These are phyloP conservation scores for Pichia sp. DNA, from an alignment of 1,139 yeast genomes.

Conservation along the genomic window DNA sequence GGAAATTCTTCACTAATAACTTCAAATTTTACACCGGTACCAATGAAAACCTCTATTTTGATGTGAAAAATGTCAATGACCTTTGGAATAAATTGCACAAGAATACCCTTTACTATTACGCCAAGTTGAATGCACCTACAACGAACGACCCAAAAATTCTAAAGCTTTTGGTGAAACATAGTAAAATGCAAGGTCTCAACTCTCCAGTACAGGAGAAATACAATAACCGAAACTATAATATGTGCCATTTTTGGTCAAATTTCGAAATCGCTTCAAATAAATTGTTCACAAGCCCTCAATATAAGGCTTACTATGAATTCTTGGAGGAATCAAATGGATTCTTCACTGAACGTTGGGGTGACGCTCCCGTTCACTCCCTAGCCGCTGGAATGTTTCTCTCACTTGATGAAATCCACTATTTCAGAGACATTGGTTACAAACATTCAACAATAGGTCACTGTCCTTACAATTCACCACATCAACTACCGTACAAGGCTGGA, in stretches of 20 bases:
- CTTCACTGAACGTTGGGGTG: conserved; percentile 90
- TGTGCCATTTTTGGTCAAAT: conserved; percentile 91
- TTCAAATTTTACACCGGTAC: conserved; percentile 22
- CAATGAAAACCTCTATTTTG: conserved; percentile 23
- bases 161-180: conserved; percentile 26
- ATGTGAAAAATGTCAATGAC: conserved; percentile 18
- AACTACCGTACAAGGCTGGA: conserved; percentile 37
- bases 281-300: conserved; percentile 56
- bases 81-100: conserved; percentile 16
- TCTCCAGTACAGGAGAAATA: conserved; percentile 42
- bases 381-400: conserved; percentile 71
- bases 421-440: conserved; percentile 81
- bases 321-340: conserved; percentile 74
- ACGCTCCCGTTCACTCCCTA: conserved; percentile 85
- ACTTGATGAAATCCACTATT: conserved; percentile 69
- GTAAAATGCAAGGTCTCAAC: conserved; percentile 29
- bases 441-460: conserved; percentile 80
- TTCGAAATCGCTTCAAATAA: conserved; percentile 84
- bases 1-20: conserved; percentile 47
- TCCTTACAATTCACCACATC: conserved; percentile 60
- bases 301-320: conserved; percentile 56
- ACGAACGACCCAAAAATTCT: background rate
- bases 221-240: conserved; percentile 50
- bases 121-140: conserved; percentile 12
- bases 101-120: conserved; percentile 18